Base-by-base conservation (phyloP, 2,329 filamentous ascomycete species). In the Bipolaris zeicola region DNA sequence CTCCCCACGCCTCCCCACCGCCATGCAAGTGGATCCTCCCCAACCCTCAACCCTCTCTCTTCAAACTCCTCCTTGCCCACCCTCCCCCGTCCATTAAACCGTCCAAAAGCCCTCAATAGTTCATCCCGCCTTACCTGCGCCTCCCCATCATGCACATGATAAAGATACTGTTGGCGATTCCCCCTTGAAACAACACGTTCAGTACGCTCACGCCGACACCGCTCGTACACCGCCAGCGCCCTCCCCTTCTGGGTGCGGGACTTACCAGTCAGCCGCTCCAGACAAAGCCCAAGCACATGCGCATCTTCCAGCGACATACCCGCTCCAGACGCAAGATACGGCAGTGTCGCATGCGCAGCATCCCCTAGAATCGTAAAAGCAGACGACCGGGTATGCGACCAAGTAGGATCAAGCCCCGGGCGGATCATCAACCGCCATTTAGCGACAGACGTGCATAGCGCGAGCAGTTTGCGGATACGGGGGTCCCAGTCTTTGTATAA, bases 351-450 rank as follows among this genome's bases (percentile, higher is more conserved):
- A 59, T 89, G 86, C 2, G 85, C 85, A 0, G 86, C 84, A 63
- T 89, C 87, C 0, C 87, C 87, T 0, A 89, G 76, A 65, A 89
- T 80, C 0, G 83, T 82, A 63, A 87, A 86, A 0, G 82, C 76
- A 0, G 81, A 85, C 0, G 79, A 82, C 0, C 80, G 72, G 10
- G 28, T 31, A 60, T 88, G 81, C 0, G 79, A 83, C 86, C 87
- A 89, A 1, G 77, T 76, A 4, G 73, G 68, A n/a, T 80, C 79
- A 36, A 86, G 77, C 5, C 81, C 80, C 1, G 80, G 80, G 1
- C 85, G 78, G 55, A 85, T 86, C 68, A 82, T 85, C 0, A 88
- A 72, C 1, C 83, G 78, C 85, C 85, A 89, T 68, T 88, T 89
- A 47, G 80, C 79, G 0, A 88, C 84, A 0, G 81, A 83, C 41